Percentiles rank a stretch among this genome's conserved stretches.
These are phyloP conservation scores for Leptodermis oblonga DNA, from an alignment of 257 asterid genomes.

Conservation along the genomic window DNA sequence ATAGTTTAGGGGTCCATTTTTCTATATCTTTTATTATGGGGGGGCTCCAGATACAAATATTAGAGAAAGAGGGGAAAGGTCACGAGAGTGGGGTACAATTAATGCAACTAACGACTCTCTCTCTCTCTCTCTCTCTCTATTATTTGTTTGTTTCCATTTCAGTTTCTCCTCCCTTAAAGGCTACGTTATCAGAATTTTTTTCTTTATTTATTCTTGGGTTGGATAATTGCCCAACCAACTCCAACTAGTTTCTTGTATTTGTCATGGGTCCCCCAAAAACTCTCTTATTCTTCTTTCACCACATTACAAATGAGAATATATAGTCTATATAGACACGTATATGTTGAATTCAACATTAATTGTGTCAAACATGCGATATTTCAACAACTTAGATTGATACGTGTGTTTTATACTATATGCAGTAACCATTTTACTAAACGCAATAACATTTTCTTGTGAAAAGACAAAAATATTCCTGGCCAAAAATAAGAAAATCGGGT, in stretches of 20 bases:
- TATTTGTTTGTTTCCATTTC: conserved; percentile 6
- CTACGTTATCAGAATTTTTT: conserved; percentile 19
- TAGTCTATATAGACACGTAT: no score
- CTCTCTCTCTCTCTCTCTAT: not conserved
- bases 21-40: no score
- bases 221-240: conserved; percentile 11
- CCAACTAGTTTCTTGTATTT: conserved; percentile 6
- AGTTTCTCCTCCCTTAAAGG: conserved; percentile 20
- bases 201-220: not conserved
- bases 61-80: conserved; percentile 2
- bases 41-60: conserved; percentile 9
- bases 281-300: not conserved
- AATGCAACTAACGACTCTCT: conserved; percentile 15
- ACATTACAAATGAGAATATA: no score
- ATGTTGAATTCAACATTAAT: no score
- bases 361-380: no score
- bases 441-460: no score
- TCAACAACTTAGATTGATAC: no score
- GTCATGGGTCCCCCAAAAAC: not conserved
- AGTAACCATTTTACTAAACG: no score
- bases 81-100: conserved; percentile 17
- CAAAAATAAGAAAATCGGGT: no score
- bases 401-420: no score
- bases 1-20: not conserved
- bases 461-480: no score